Conservation (phyloP, 129 eudicot genomes). For the Cynara cardunculus region DNA sequence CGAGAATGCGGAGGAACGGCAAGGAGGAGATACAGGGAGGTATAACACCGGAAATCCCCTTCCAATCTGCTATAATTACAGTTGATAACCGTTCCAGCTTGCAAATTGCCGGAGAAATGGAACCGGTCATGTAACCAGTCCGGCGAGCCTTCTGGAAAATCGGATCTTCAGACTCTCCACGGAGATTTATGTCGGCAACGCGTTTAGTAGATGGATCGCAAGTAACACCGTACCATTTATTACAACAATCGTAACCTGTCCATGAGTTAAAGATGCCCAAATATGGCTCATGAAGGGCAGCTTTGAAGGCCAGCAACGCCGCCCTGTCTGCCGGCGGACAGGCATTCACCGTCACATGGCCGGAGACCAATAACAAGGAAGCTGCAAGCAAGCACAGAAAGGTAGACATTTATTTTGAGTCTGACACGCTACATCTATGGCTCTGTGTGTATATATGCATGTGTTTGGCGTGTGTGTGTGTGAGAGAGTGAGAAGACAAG, state of each 20-base stretch:
- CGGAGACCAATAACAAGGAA: not conserved
- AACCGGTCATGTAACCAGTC: constrained; percentile 84
- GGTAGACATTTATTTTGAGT: constrained; percentile 15
- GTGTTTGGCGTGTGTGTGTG: constrained; percentile 14
- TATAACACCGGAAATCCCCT: constrained; percentile 77
- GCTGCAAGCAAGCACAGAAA: constrained; percentile 22
- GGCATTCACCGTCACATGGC: constrained; percentile 24
- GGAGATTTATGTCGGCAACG: constrained; percentile 83
- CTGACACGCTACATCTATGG: not conserved
- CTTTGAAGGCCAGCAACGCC: constrained; percentile 58
- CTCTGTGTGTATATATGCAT: constrained; percentile 25
- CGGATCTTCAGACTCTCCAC: constrained; percentile 89
- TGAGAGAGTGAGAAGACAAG: constrained; percentile 21
- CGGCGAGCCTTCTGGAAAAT: constrained; percentile 60
- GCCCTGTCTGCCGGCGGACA: constrained; percentile 73
- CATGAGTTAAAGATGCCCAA: constrained; percentile 79
- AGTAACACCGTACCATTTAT: constrained; percentile 74
- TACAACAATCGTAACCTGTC: constrained; percentile 78
- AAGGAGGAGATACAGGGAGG: constrained; percentile 32
- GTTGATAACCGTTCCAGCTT: constrained; percentile 56
- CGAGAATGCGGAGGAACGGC: constrained; percentile 29
- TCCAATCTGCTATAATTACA: constrained; percentile 81
- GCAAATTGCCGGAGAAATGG: constrained; percentile 71
- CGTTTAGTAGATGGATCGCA: constrained; percentile 61
- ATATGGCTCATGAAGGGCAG: constrained; percentile 55